phyloP scores from a whole-genome alignment of 345 rosid species.

The Populus deltoides region DNA sequence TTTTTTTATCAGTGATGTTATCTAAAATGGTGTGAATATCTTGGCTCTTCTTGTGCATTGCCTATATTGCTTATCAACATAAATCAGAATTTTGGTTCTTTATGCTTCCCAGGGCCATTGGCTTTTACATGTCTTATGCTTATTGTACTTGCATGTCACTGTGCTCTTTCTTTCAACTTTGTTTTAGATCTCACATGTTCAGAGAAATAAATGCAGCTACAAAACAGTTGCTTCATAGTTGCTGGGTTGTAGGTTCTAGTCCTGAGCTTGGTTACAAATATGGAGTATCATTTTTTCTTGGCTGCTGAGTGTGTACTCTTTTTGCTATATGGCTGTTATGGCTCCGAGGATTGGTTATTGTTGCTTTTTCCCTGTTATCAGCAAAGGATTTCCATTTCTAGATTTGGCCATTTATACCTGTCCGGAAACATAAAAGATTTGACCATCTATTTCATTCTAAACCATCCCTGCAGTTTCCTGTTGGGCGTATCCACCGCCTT shows the following conservation, averaged over 20 bases:
- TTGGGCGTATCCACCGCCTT: constrained; percentile 24
- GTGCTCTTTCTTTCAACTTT: neutral
- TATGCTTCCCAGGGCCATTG: neutral
- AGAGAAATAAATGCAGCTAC: neutral
- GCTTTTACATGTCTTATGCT: neutral
- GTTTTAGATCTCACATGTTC: neutral
- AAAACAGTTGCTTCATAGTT: neutral
- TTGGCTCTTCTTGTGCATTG: neutral
- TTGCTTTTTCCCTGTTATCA: neutral
- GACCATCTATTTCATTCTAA: neutral
- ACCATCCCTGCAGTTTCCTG: constrained; percentile 20
- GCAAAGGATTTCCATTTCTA: neutral
- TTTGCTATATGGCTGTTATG: neutral
- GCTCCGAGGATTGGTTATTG: neutral
- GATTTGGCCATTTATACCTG: neutral
- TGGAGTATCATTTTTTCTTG: neutral
- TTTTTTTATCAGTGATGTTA: neutral
- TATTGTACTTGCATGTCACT: neutral
- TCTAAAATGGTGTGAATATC: neutral
- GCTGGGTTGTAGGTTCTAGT: neutral
- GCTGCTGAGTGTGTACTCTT: neutral
- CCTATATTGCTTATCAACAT: neutral
- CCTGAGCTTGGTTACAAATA: neutral
- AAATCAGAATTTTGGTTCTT: neutral
- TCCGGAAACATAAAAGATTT: neutral